phyloP scores from a whole-genome alignment of 2,329 filamentous ascomycete species.

The Fusarium sp. region DNA sequence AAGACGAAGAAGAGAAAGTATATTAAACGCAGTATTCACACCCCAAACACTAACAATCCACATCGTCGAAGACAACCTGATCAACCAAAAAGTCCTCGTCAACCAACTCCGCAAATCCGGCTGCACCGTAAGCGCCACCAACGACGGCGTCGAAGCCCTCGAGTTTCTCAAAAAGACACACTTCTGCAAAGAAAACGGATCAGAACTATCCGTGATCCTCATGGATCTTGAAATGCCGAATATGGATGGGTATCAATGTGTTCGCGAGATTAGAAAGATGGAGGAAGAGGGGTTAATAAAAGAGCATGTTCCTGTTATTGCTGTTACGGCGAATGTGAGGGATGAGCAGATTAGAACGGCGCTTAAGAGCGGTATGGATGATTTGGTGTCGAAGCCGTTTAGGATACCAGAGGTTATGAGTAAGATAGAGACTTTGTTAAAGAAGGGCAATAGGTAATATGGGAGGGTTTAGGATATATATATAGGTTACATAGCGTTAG shows the following conservation, averaged over 20 bases:
- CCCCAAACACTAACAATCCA: slow-evolving; percentile 62
- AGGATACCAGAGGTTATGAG: slow-evolving; percentile 62
- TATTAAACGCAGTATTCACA: not conserved
- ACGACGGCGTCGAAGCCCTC: slow-evolving; percentile 70
- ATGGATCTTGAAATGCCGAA: slow-evolving; percentile 63
- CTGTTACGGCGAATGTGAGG: slow-evolving; percentile 59
- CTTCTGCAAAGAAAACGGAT: slow-evolving; percentile 41
- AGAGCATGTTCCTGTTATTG: slow-evolving; percentile 56
- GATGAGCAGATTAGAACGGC: slow-evolving; percentile 59
- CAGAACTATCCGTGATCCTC: slow-evolving; percentile 52
- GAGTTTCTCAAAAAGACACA: slow-evolving; percentile 51
- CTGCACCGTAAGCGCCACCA: slow-evolving; percentile 68
- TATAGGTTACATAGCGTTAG: not conserved
- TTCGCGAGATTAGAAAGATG: slow-evolving; percentile 53
- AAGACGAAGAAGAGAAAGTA: not conserved
- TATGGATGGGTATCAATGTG: slow-evolving; percentile 59
- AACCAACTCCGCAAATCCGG: slow-evolving; percentile 71
- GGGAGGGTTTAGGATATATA: not conserved
- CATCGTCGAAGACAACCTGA: slow-evolving; percentile 74
- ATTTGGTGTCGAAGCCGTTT: slow-evolving; percentile 69
- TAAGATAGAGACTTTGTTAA: slow-evolving; percentile 57
- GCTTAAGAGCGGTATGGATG: slow-evolving; percentile 56
- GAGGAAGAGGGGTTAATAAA: slow-evolving; percentile 48
- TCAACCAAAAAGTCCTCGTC: slow-evolving; percentile 75
- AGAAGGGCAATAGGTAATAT: not conserved